Evolutionary conservation across 1,284 basidiomycete species (phyloP).

Genomic region (Mycosarcoma mackinlayi): DNA sequence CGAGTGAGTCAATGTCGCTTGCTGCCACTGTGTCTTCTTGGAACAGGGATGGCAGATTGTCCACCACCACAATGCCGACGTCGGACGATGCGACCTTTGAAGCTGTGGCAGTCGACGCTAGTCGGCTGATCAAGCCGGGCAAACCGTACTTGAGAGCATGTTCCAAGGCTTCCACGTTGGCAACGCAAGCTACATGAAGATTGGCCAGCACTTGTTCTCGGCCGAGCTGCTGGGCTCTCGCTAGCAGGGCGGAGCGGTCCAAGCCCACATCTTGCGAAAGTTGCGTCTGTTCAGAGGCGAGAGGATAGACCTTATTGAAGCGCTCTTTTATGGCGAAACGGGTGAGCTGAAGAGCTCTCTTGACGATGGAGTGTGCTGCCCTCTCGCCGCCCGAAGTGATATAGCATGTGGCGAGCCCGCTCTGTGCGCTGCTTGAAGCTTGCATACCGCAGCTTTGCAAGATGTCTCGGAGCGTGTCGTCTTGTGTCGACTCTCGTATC

Average conservation of each 20-base stretch:
- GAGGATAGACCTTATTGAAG: slow-evolving; percentile 7
- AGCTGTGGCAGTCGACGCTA: not conserved
- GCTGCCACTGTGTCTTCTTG: slow-evolving; percentile 48
- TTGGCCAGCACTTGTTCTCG: slow-evolving; percentile 26
- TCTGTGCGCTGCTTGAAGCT: not conserved
- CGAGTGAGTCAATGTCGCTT: slow-evolving; percentile 24
- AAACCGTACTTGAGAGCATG: slow-evolving; percentile 57
- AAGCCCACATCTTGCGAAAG: not conserved
- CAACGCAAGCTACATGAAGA: slow-evolving; percentile 39
- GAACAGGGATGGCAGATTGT: slow-evolving; percentile 56
- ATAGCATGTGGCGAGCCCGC: slow-evolving; percentile 21
- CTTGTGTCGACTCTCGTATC: not conserved
- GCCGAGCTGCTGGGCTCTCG: slow-evolving; percentile 20
- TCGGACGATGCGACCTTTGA: not conserved
- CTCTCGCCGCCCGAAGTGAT: slow-evolving; percentile 44
- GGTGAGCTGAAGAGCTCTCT: slow-evolving; percentile 24
- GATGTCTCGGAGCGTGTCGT: slow-evolving; percentile 10
- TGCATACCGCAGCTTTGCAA: slow-evolving; percentile 22
- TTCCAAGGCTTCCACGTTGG: slow-evolving; percentile 43
- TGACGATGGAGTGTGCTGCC: slow-evolving; percentile 29
- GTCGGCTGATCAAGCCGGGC: slow-evolving; percentile 37
- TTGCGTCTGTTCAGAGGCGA: slow-evolving; percentile 3
- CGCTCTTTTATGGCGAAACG: slow-evolving; percentile 9
- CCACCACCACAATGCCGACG: slow-evolving; percentile 46
- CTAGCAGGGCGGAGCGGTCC: slow-evolving; percentile 11